Base-by-base conservation (phyloP, 331 rosid genomes). In the Pyracantha coccinea region DNA sequence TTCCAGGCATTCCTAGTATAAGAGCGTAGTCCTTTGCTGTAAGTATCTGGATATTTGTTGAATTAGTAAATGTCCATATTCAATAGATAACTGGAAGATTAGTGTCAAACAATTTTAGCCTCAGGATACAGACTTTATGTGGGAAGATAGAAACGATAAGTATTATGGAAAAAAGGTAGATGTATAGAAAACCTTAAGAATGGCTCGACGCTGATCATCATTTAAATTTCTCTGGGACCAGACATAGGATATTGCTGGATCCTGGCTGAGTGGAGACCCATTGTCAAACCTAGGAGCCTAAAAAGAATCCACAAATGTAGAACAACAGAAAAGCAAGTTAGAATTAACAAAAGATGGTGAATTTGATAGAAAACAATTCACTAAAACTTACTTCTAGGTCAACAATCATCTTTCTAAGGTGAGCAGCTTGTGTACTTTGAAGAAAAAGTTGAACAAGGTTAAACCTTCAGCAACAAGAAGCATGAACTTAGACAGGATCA, bases 1-100 rank as follows among this genome's bases (percentile, higher is more conserved):
- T 94, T 79, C 99, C 99, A 61, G 99, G 99, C 99, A 94, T 94
- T 74, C 99, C 99, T 66, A 94, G 90, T 79, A 94, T 94, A 69
- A 94, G 96, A 47, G 93, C 85, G 68, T 91, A 94, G 81, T 94
- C 98, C 88, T 89, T 91, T 71, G 96, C 93, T 23, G 90, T 77
- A 76, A 94, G 98, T 87, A 91, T 90, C 98, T 94, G 91, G 65
- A 31, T 21, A 77, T 66, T 77, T 13, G 23, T 38, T 62, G 60
- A 72, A 76, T 55, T 53, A 80, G 69, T 24, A 20, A 61, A 21
- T 28, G 24, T 32, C 31, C 8, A 2, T 15, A 16, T 2, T 57
- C 78, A 24, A n/a, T 2, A 7, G 21, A 38, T 44, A 44, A 60
- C 44, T 16, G 44, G 6, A 7, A 25, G 24, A 65, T 32, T n/a